Conservation (phyloP, 1,284 basidiomycete species). For the Laetiporus sulphureus region DNA sequence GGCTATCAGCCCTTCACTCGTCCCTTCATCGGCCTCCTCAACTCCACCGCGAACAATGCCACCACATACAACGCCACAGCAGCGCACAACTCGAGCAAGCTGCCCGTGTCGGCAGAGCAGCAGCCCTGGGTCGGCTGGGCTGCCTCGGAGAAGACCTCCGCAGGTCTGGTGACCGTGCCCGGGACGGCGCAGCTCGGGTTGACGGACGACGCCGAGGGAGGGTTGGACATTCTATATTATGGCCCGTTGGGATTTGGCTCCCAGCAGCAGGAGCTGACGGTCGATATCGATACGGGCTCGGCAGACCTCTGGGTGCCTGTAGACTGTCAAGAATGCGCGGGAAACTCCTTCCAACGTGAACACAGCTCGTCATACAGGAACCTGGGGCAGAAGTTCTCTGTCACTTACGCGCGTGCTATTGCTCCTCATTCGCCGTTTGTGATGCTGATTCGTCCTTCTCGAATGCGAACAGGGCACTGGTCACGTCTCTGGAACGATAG, state of each 20-base stretch:
- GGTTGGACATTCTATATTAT: conserved; percentile 45
- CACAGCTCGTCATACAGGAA: conserved; percentile 36
- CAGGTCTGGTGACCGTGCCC: conserved; percentile 13
- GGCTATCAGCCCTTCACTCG: conserved; percentile 21
- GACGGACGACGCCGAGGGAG: conserved; percentile 31
- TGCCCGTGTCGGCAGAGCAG: not conserved
- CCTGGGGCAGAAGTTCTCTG: conserved; percentile 31
- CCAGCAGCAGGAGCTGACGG: conserved; percentile 34
- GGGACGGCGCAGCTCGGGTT: conserved; percentile 26
- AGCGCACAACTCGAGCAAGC: not conserved
- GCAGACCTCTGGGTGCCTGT: conserved; percentile 50
- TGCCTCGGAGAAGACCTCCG: not conserved
- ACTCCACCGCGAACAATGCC: conserved; percentile 6
- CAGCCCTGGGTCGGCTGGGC: not conserved
- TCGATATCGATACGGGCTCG: conserved; percentile 57
- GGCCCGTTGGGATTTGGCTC: conserved; percentile 42
- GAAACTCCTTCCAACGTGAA: conserved; percentile 30
- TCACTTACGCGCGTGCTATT: conserved; percentile 48
- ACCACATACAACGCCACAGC: not conserved
- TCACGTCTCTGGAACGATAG: conserved; percentile 37
- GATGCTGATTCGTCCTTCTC: conserved; percentile 4
- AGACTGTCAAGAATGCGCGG: conserved; percentile 33
- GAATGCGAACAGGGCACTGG: conserved; percentile 39
- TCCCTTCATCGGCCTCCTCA: conserved; percentile 14
- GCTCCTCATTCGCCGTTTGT: conserved; percentile 14